Evolutionary conservation across 768 basidiomycete species (phyloP).

Genomic region (Tricholoma matsutake): DNA sequence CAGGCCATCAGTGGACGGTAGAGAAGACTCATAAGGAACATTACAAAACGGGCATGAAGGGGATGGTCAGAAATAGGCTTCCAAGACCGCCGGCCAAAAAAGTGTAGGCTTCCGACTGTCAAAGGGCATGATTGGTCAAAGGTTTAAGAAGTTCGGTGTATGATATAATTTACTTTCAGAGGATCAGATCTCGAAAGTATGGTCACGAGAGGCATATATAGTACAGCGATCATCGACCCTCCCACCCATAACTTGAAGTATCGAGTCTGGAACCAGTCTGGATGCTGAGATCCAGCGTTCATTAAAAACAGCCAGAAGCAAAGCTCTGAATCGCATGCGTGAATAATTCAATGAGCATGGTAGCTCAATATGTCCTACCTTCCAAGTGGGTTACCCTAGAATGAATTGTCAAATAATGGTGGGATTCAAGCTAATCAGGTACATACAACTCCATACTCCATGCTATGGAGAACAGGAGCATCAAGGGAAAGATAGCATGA

Average conservation of each 20-base stretch:
- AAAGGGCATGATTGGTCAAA: constrained; percentile 9
- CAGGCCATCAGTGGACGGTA: constrained; percentile 12
- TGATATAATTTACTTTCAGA: constrained; percentile 44
- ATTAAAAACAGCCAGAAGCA: constrained; percentile 89
- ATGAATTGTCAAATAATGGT: background rate
- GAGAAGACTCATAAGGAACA: constrained; percentile 17
- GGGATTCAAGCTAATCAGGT: background rate
- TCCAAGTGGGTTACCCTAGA: constrained; percentile 77
- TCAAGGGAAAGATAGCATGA: constrained; percentile 60
- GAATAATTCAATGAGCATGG: background rate
- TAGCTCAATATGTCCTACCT: constrained; percentile 39
- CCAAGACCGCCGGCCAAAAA: constrained; percentile 70
- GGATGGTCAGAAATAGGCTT: constrained; percentile 66
- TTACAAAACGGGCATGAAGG: constrained; percentile 70
- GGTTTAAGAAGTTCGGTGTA: constrained; percentile 3
- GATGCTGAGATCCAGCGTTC: constrained; percentile 56
- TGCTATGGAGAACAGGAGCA: constrained; percentile 56
- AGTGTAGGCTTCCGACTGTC: constrained; percentile 65
- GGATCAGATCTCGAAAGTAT: constrained; percentile 58
- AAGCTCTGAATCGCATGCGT: constrained; percentile 47
- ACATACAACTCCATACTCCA: constrained; percentile 79
- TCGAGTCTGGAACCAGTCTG: constrained; percentile 72
- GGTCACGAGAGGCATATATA: constrained; percentile 70
- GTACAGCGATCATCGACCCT: constrained; percentile 58
- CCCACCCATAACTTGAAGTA: constrained; percentile 75